These are phyloP conservation scores for Zizania latifolia DNA, from an alignment of 176 grass and related monocot species.

Conservation along the genomic window DNA sequence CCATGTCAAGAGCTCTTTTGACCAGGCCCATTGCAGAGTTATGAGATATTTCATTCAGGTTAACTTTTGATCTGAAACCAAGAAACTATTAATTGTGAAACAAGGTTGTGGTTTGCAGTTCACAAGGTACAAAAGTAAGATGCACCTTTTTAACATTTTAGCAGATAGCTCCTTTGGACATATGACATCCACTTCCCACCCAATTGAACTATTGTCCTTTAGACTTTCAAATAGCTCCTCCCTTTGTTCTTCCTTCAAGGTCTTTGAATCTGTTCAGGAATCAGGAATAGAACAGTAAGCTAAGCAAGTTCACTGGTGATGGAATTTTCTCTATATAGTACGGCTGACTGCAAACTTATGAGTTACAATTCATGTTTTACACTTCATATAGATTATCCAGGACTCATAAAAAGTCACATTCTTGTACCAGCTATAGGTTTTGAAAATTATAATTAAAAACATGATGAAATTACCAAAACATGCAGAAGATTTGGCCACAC, in stretches of 20 bases:
- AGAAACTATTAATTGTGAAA: background rate
- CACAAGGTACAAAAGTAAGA: background rate
- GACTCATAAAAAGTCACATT: background rate
- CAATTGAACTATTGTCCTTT: conserved; percentile 56
- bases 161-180: conserved; percentile 83
- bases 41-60: conserved; percentile 95
- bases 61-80: conserved; percentile 68
- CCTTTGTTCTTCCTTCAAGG: conserved; percentile 84
- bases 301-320: background rate
- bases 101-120: background rate
- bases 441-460: background rate
- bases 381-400: background rate
- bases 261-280: conserved; percentile 71
- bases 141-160: conserved; percentile 83
- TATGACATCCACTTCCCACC: conserved; percentile 94
- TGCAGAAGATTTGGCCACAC: background rate
- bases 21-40: conserved; percentile 90
- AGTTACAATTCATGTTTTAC: background rate
- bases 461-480: background rate
- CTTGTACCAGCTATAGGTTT: background rate
- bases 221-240: conserved; percentile 82
- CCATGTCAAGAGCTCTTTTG: conserved; percentile 56
- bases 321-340: background rate
- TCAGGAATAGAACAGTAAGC: background rate
- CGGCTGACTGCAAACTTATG: background rate